Evolutionary conservation across 345 rosid species (phyloP).

Genomic region (Sisymbrium irio): DNA sequence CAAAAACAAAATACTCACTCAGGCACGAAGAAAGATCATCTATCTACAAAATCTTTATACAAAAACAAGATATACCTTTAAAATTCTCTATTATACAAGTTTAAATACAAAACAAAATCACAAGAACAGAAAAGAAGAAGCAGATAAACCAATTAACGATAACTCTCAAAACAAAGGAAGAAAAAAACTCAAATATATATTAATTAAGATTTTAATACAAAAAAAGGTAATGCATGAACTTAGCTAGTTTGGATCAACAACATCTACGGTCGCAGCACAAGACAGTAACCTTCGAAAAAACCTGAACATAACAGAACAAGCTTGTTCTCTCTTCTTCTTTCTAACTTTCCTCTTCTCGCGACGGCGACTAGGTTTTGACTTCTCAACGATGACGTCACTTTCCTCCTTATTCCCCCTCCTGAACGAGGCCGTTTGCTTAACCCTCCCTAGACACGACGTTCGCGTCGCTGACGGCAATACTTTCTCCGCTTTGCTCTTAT

Average conservation of each 20-base stretch:
- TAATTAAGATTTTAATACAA: not conserved
- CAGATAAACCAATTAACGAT: not conserved
- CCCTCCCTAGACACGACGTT: conserved; percentile 43
- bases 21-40: not conserved
- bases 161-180: not conserved
- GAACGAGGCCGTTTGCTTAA: conserved; percentile 31
- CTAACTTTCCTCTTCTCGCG: conserved; percentile 43
- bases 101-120: conserved; percentile 11
- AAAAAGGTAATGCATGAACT: not conserved
- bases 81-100: conserved; percentile 8
- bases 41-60: not conserved
- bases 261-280: conserved; percentile 48
- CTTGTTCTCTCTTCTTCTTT: conserved; percentile 49
- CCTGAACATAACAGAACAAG: conserved; percentile 48
- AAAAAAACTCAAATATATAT: not conserved
- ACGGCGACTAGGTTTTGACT: conserved; percentile 40
- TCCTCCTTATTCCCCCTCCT: conserved; percentile 26
- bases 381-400: conserved; percentile 15
- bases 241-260: conserved; percentile 34
- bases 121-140: not conserved
- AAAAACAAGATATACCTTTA: not conserved
- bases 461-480: not conserved
- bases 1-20: not conserved
- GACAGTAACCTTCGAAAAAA: conserved; percentile 43
- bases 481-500: conserved; percentile 14